phyloP scores from a whole-genome alignment of 2,329 filamentous ascomycete species.

The Colletotrichum destructivum region DNA sequence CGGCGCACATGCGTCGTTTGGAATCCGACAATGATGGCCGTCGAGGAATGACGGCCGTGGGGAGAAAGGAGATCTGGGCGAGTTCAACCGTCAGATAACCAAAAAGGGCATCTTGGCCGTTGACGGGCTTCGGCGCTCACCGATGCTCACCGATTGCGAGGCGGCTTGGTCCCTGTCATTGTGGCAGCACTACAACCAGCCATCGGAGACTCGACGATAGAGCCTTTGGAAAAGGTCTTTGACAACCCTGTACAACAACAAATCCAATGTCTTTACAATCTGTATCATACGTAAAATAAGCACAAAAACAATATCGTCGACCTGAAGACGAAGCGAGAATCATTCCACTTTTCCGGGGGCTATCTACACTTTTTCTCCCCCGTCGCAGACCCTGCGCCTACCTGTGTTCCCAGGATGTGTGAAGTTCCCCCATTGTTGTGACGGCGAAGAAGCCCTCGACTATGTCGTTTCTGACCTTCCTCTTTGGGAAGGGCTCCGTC shows the following conservation, averaged over 20 bases:
- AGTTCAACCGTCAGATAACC: constrained; percentile 1
- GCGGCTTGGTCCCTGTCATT: not conserved
- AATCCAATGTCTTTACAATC: not conserved
- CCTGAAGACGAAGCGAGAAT: not conserved
- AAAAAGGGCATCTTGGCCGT: not conserved
- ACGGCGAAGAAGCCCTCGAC: not conserved
- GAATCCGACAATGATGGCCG: not conserved
- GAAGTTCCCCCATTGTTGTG: not conserved
- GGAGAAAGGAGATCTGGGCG: not conserved
- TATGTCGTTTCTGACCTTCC: constrained; percentile 24
- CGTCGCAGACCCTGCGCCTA: not conserved
- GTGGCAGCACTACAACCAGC: not conserved
- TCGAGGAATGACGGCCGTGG: not conserved
- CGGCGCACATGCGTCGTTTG: not conserved
- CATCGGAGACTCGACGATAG: not conserved
- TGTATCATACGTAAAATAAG: constrained; percentile 8
- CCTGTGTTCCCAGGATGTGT: not conserved
- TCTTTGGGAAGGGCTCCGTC: constrained; percentile 25
- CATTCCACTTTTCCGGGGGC: not conserved
- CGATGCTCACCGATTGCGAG: constrained; percentile 1
- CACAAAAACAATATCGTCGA: not conserved
- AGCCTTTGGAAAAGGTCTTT: not conserved
- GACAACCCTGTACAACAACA: constrained; percentile 3
- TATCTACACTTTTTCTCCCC: too few species aligned
- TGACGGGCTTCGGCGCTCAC: constrained; percentile 30